phyloP scores from a whole-genome alignment of 345 rosid genomes.

The Garcia nutans region DNA sequence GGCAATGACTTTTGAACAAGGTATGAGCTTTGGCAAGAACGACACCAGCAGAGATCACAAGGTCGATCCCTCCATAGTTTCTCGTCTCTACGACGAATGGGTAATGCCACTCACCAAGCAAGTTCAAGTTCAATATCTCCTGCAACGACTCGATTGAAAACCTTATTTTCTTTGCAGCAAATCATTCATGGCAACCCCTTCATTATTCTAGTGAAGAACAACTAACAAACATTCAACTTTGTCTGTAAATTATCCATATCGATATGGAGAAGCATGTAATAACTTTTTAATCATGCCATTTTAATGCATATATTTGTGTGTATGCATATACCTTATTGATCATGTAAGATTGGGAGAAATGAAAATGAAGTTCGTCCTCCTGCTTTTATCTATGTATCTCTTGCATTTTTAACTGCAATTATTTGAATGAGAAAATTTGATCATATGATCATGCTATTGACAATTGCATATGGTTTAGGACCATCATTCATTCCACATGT shows the following conservation, averaged over 20 bases:
- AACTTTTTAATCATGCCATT: neutral
- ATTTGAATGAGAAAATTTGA: too few species aligned
- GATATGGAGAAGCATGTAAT: neutral
- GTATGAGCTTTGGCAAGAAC: slow-evolving; percentile 35
- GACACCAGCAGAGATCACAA: slow-evolving; percentile 34
- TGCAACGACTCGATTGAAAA: slow-evolving; percentile 64
- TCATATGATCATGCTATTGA: too few species aligned
- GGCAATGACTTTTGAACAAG: slow-evolving; percentile 67
- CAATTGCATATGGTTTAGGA: too few species aligned
- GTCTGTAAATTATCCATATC: neutral
- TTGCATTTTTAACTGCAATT: too few species aligned
- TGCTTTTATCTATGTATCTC: too few species aligned
- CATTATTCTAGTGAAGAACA: neutral
- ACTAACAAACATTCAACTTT: neutral
- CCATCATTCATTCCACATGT: too few species aligned
- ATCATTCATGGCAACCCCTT: neutral
- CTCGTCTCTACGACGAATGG: slow-evolving; percentile 77
- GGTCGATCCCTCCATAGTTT: slow-evolving; percentile 61
- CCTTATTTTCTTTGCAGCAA: neutral
- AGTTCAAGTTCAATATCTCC: slow-evolving; percentile 81
- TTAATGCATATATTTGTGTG: neutral
- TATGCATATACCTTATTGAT: neutral
- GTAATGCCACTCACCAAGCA: slow-evolving; percentile 78
- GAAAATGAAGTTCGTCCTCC: too few species aligned
- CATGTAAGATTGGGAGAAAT: too few species aligned